Evolutionary conservation across 1,139 yeast genomes (phyloP), one percentile per base, ranked within the genome.

Genomic region (Komagataea norvegica): DNA sequence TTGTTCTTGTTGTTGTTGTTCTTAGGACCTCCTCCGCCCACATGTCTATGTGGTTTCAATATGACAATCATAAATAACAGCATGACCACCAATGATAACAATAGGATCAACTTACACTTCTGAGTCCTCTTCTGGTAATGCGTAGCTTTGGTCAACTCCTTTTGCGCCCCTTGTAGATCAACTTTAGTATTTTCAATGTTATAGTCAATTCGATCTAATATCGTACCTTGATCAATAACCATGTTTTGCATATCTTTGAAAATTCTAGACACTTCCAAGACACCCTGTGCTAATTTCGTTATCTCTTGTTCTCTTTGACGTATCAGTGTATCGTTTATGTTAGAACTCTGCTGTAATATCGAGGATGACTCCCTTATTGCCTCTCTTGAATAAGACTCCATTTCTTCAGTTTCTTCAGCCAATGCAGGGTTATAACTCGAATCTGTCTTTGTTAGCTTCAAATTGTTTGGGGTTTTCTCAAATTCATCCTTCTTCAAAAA

Each of bases 221-320:
- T 70, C 0, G 96, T 87, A 3, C 98, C 98, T 61, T 91, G 98
- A 55, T 93, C 97, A 42, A 91, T 85, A 34, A 91, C 88, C 70
- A 93, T 70, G 23, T 79, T 76, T 53, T 93, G 97, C 74, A 91
- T 76, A 55, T 93, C 97, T 57, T 85, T 83, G 65, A 91, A 91
- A 38, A 93, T 91, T 2, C 93, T 87, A 31, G 93, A 84, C 2
- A 91, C 84, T 59, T 91, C 99, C 24, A 91, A 66, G 30, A 91
- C 94, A 31, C 96, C 96, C 69, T 86, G 87, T 3, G 98, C 97
- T 40, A 93, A 72, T 50, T 82, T 83, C 21, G 84, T 82, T 34
- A 93, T 91, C 55, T 91, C 98, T 38, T 77, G 74, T 56, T 91
- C 98, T 41, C 98, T 70, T 48, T 83, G 88, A 40, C 78, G 72